phyloP scores from a whole-genome alignment of 73 alveolate species.

The Tetrahymena borealis region DNA sequence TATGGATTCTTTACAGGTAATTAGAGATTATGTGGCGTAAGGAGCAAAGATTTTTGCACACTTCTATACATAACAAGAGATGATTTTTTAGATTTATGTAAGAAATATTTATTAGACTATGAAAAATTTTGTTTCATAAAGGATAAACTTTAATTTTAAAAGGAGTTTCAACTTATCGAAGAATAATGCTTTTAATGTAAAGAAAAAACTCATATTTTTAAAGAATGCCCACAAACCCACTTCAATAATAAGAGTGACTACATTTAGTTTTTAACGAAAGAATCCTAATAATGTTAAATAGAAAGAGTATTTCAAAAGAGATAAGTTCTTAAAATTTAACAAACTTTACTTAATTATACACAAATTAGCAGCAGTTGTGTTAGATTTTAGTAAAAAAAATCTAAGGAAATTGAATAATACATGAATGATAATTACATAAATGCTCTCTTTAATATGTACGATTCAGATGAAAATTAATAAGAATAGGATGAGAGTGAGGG shows the following conservation, averaged over 20 bases:
- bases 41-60: conserved; percentile 8
- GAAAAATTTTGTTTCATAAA: conserved; percentile 26
- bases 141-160: conserved; percentile 4
- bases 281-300: background rate
- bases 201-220: background rate
- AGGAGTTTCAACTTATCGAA: background rate
- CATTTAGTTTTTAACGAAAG: background rate
- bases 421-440: background rate
- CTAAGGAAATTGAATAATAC: background rate
- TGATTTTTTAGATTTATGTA: background rate
- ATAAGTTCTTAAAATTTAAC: background rate
- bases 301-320: background rate
- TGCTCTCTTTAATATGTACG: background rate
- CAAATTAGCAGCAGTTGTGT: background rate
- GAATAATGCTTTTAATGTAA: conserved; percentile 4
- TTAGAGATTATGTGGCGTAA: background rate
- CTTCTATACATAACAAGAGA: conserved; percentile 11
- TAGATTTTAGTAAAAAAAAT: background rate
- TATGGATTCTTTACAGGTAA: conserved; percentile 26
- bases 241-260: background rate
- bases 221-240: background rate
- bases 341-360: background rate
- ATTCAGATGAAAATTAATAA: background rate
- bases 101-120: background rate
- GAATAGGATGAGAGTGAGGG: background rate